Evolutionary conservation across 2,329 filamentous ascomycete species (phyloP).

Genomic region (Pseudogymnoascus sp.): DNA sequence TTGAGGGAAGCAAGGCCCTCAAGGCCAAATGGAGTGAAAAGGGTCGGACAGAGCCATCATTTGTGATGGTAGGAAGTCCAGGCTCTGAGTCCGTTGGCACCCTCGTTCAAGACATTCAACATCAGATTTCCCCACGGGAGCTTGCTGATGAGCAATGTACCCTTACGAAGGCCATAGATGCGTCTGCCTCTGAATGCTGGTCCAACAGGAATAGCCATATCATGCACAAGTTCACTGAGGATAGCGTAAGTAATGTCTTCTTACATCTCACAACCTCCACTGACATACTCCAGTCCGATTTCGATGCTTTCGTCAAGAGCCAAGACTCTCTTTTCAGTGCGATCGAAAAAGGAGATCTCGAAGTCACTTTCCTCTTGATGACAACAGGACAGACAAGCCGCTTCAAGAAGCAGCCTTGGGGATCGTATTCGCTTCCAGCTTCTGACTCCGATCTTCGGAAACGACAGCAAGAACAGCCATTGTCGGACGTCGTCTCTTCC

Average conservation of each 20-base stretch:
- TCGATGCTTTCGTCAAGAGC: neutral
- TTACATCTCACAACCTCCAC: neutral
- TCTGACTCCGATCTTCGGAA: neutral
- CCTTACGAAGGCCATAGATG: neutral
- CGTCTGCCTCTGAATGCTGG: neutral
- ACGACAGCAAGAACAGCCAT: neutral
- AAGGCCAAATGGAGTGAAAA: neutral
- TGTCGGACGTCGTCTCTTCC: neutral
- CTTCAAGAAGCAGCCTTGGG: neutral
- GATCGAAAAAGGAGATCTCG: conserved; percentile 1
- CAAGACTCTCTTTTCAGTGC: conserved; percentile 3
- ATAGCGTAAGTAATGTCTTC: neutral
- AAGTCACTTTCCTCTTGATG: neutral
- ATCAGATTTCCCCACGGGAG: neutral
- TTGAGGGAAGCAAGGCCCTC: conserved; percentile 1
- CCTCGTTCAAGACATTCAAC: neutral
- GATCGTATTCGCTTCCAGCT: neutral
- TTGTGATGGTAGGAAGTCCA: conserved; percentile 4
- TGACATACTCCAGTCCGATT: neutral
- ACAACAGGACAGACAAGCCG: neutral
- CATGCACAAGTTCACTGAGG: neutral
- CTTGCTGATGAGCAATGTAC: neutral
- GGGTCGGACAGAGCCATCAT: neutral
- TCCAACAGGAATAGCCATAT: neutral
- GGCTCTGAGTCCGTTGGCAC: neutral